A percentile compares a stretch with the other conserved stretches of the same genome.
These are phyloP conservation scores for Dactylellina haptotyla DNA, from an alignment of 2,329 filamentous ascomycete genomes.

Conservation along the genomic window DNA sequence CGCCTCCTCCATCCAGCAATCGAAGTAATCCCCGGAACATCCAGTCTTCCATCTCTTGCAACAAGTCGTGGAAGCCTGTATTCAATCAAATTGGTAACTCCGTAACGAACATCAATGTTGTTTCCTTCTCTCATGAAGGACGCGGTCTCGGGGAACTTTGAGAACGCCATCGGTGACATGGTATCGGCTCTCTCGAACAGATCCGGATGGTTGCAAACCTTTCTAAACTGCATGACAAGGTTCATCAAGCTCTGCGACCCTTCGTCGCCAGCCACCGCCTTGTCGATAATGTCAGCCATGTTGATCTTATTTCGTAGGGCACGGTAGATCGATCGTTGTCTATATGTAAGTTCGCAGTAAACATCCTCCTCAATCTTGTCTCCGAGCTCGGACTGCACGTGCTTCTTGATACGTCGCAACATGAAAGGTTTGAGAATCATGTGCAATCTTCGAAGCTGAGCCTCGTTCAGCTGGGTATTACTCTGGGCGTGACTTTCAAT, in stretches of 20 bases:
- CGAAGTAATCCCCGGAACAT: constrained; percentile 79
- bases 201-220: constrained; percentile 98
- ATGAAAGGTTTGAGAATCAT: constrained; percentile 99
- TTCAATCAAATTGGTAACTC: constrained; percentile 84
- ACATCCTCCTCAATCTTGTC: constrained; percentile 98
- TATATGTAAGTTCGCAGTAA: constrained; percentile 95
- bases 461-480: constrained; percentile 99
- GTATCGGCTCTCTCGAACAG: constrained; percentile 95
- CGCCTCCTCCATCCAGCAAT: constrained; percentile 81
- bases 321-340: constrained; percentile 91
- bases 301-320: constrained; percentile 97
- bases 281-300: constrained; percentile 98
- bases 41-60: constrained; percentile 81
- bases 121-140: constrained; percentile 91
- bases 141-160: constrained; percentile 92
- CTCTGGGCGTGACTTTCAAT: constrained; percentile 98
- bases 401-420: constrained; percentile 99
- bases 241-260: constrained; percentile 98
- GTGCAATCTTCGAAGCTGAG: constrained; percentile 93
- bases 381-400: constrained; percentile 97
- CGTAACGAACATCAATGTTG: constrained; percentile 83
- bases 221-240: constrained; percentile 99
- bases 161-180: constrained; percentile 81
- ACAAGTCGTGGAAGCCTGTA: constrained; percentile 83
- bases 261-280: constrained; percentile 90